Conservation (phyloP, 495 filamentous ascomycete species). For the Podospora tetraspora region DNA sequence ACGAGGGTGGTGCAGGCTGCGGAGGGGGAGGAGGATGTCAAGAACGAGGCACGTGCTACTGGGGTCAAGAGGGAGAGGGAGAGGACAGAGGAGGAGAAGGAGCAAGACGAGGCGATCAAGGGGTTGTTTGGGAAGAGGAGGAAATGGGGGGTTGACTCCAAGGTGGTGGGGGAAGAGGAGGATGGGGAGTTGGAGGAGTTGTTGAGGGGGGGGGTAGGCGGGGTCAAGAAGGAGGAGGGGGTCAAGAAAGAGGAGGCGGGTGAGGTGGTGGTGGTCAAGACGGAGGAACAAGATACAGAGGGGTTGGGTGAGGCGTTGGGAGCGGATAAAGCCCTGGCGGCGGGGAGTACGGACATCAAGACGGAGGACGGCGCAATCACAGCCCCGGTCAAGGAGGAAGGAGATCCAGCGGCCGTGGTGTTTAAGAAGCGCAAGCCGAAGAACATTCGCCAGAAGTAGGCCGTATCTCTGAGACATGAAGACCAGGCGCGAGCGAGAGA, state of each 20-base stretch:
- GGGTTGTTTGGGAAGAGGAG: slow-evolving; percentile 51
- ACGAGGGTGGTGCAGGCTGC: slow-evolving; percentile 40
- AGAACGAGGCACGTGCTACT: slow-evolving; percentile 43
- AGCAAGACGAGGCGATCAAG: slow-evolving; percentile 56
- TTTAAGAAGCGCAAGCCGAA: slow-evolving; percentile 94
- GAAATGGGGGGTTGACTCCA: slow-evolving; percentile 70
- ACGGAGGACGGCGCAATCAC: slow-evolving; percentile 16
- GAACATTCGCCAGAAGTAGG: slow-evolving; percentile 55
- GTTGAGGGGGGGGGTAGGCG: slow-evolving; percentile 46
- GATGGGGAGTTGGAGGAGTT: slow-evolving; percentile 67
- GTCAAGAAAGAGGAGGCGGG: slow-evolving; percentile 22
- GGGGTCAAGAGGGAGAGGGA: slow-evolving; percentile 70
- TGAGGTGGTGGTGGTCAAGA: neutral
- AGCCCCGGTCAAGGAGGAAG: slow-evolving; percentile 10
- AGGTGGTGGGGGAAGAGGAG: slow-evolving; percentile 59
- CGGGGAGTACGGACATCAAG: slow-evolving; percentile 13
- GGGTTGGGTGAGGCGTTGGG: slow-evolving; percentile 33
- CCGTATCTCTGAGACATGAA: neutral
- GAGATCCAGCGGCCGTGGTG: slow-evolving; percentile 43
- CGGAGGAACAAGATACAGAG: slow-evolving; percentile 35
- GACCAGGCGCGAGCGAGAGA: neutral
- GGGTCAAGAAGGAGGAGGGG: slow-evolving; percentile 25
- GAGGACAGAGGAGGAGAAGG: slow-evolving; percentile 56
- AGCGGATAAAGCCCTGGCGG: slow-evolving; percentile 25
- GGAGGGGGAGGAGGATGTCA: slow-evolving; percentile 19